phyloP scores from a whole-genome alignment of 345 rosid genomes.

The Linum usitatissimum region DNA sequence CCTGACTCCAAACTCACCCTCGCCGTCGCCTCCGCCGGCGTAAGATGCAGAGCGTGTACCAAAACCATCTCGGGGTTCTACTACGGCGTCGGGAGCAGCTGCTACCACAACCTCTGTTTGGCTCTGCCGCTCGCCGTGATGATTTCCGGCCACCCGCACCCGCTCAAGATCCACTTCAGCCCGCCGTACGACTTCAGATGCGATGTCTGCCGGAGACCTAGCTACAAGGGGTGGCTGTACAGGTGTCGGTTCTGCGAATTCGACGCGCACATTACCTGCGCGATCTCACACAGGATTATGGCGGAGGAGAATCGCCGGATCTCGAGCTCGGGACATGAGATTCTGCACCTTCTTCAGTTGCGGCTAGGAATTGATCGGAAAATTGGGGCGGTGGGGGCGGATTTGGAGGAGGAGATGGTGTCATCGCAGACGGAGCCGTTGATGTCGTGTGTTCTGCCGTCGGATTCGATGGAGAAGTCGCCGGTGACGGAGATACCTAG shows the following conservation, averaged over 20 bases:
- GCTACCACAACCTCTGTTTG: constrained; percentile 34
- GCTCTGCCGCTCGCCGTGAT: constrained; percentile 30
- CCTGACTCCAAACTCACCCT: constrained; percentile 26
- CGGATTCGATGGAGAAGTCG: background rate
- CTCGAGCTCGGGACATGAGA: constrained; percentile 9
- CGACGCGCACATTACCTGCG: constrained; percentile 39
- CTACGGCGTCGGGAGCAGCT: constrained; percentile 26
- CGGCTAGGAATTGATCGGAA: background rate
- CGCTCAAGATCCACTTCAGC: constrained; percentile 35
- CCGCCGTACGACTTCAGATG: constrained; percentile 36
- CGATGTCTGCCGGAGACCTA: constrained; percentile 29
- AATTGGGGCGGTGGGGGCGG: background rate
- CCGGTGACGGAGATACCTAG: background rate
- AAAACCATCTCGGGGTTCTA: constrained; percentile 28
- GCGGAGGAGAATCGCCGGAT: constrained; percentile 1
- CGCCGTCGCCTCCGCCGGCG: constrained; percentile 6
- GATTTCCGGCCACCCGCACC: constrained; percentile 31
- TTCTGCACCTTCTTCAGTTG: background rate
- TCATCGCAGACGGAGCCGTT: background rate
- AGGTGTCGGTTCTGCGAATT: constrained; percentile 42
- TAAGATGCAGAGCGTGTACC: constrained; percentile 34
- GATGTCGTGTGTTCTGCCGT: background rate
- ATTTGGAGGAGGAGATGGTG: background rate
- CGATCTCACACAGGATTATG: constrained; percentile 16
- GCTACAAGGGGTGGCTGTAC: constrained; percentile 37